phyloP scores from a whole-genome alignment of 1,139 yeast species.

The Taphrina betulina region DNA sequence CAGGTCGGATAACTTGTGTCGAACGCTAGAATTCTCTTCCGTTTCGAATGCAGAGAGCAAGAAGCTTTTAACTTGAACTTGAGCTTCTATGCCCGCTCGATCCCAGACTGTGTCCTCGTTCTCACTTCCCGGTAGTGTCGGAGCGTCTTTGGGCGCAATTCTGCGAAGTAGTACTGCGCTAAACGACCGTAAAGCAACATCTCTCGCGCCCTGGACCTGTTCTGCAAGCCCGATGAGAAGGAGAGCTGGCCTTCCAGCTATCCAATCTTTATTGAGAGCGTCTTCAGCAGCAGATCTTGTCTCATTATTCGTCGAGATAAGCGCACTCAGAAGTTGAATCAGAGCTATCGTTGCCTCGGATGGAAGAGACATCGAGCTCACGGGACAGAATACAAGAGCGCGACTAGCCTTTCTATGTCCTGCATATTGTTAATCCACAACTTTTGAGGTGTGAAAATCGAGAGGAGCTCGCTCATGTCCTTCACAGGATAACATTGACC shows the following conservation, averaged over 20 bases:
- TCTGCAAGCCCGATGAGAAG: slow-evolving; percentile 78
- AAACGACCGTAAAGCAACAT: slow-evolving; percentile 52
- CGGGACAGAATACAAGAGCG: no score
- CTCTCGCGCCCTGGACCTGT: slow-evolving; percentile 54
- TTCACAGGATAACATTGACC: no score
- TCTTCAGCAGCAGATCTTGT: slow-evolving; percentile 77
- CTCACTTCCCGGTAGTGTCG: slow-evolving; percentile 59
- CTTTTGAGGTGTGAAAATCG: no score
- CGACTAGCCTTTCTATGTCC: no score
- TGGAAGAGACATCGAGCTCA: background rate
- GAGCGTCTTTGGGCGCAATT: slow-evolving; percentile 66
- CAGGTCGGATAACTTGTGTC: slow-evolving; percentile 92
- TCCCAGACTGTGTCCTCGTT: slow-evolving; percentile 53
- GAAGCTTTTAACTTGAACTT: slow-evolving; percentile 61
- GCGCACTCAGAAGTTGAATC: slow-evolving; percentile 60
- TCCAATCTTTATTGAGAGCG: slow-evolving; percentile 72
- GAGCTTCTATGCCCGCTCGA: slow-evolving; percentile 58
- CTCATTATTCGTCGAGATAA: slow-evolving; percentile 74
- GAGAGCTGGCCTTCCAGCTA: slow-evolving; percentile 57
- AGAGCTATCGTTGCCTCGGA: slow-evolving; percentile 40
- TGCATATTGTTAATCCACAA: no score
- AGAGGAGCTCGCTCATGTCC: no score
- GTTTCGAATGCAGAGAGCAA: slow-evolving; percentile 71
- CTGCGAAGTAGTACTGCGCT: slow-evolving; percentile 88
- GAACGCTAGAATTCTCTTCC: slow-evolving; percentile 65